phyloP scores from a whole-genome alignment of 2,329 filamentous ascomycete species.

The Talaromyces sp. region DNA sequence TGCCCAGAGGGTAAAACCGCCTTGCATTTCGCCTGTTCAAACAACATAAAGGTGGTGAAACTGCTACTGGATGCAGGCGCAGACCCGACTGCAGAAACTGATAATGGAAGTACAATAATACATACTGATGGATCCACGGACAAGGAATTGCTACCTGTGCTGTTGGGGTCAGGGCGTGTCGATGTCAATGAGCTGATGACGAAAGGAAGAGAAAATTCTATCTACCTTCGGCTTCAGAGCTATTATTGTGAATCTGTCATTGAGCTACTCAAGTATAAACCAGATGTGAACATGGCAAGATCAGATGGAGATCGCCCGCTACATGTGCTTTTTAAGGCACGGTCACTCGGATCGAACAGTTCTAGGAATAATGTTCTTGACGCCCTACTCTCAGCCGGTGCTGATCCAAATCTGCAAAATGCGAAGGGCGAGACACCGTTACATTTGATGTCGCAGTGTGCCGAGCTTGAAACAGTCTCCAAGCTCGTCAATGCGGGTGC shows the following conservation, averaged over 20 bases:
- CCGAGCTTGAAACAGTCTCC: background rate
- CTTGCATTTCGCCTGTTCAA: slow-evolving; percentile 4
- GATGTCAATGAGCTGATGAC: slow-evolving; percentile 2
- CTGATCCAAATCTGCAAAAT: slow-evolving; percentile 7
- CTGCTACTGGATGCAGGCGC: slow-evolving; percentile 3
- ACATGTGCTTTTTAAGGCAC: background rate
- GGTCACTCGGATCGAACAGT: background rate
- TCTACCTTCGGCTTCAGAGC: background rate
- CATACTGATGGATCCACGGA: slow-evolving; percentile 6
- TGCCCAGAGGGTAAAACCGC: slow-evolving; percentile 4
- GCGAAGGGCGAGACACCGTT: slow-evolving; percentile 4
- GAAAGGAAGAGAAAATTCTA: background rate
- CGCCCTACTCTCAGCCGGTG: slow-evolving; percentile 2
- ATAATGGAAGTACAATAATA: slow-evolving; percentile 4
- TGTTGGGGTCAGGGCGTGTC: slow-evolving; percentile 2
- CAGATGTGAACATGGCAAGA: background rate
- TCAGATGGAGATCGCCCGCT: slow-evolving; percentile 1
- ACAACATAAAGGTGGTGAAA: background rate
- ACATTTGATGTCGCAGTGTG: background rate
- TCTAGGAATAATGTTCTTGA: background rate
- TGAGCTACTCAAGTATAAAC: background rate
- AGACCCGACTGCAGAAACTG: background rate
- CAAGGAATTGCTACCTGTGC: slow-evolving; percentile 3
- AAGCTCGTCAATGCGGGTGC: slow-evolving; percentile 4
- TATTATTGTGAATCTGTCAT: background rate